A percentile compares a stretch with the other conserved stretches of the same genome.
Evolutionary conservation across 169 alveolate species (phyloP).

Genomic region (Plasmodium inui): DNA sequence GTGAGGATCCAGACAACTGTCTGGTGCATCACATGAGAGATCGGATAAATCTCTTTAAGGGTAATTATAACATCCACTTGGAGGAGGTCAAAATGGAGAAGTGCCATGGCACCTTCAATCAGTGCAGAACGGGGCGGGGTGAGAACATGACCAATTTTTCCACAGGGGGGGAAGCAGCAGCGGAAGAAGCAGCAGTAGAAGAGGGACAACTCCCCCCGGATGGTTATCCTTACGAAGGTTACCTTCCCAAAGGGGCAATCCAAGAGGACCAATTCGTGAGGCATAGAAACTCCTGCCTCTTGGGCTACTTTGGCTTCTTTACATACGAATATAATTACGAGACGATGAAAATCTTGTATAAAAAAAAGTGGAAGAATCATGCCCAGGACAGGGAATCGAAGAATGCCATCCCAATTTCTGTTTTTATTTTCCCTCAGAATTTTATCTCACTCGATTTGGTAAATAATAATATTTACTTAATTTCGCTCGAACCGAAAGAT

Average conservation of each 20-base stretch:
- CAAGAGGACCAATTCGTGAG: conserved; percentile 37
- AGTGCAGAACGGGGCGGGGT: background rate
- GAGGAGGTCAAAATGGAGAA: conserved; percentile 1
- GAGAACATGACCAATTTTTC: background rate
- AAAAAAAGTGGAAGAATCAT: background rate
- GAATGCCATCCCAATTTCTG: conserved; percentile 4
- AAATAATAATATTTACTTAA: conserved; percentile 17
- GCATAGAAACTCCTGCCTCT: conserved; percentile 14
- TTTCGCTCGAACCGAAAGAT: conserved; percentile 16
- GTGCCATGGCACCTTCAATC: background rate
- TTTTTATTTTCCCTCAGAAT: conserved; percentile 52
- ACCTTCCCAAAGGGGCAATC: background rate
- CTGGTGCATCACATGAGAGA: conserved; percentile 67
- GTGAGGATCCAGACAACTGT: background rate
- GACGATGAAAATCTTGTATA: conserved; percentile 44
- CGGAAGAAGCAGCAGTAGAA: background rate
- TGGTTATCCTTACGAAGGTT: background rate
- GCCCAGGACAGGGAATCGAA: background rate
- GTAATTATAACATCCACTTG: background rate
- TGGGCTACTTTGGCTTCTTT: conserved; percentile 78
- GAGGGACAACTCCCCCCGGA: background rate
- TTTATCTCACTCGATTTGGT: conserved; percentile 20
- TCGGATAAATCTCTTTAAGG: background rate
- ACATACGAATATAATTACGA: conserved; percentile 76
- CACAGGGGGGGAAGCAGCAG: background rate